phyloP scores from a whole-genome alignment of 176 grass and related monocot species.

The Eragrostis nindensis region DNA sequence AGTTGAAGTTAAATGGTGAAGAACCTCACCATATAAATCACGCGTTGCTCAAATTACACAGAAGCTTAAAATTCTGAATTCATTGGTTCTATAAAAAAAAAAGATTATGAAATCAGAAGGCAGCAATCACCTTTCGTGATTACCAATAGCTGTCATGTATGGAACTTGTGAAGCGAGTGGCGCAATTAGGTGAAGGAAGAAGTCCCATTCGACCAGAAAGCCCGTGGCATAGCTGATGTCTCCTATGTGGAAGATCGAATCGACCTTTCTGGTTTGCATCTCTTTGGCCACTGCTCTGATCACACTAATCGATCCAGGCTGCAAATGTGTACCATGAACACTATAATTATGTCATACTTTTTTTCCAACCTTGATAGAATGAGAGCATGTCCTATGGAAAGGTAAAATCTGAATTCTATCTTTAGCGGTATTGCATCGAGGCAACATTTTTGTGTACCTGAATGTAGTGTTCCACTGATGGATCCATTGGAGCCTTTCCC shows the following conservation, averaged over 20 bases:
- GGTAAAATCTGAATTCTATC: not conserved
- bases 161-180: slow-evolving; percentile 71
- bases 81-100: not conserved
- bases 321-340: not conserved
- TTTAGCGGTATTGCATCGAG: not conserved
- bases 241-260: slow-evolving; percentile 87
- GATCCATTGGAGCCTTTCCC: slow-evolving; percentile 86
- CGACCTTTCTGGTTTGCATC: slow-evolving; percentile 45
- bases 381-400: not conserved
- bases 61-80: not conserved
- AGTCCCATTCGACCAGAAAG: slow-evolving; percentile 81
- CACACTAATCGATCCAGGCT: slow-evolving; percentile 73
- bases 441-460: slow-evolving; percentile 50
- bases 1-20: not conserved
- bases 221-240: slow-evolving; percentile 94
- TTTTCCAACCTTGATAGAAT: not conserved
- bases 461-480: slow-evolving; percentile 85
- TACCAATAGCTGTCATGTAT: slow-evolving; percentile 90
- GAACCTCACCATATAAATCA: not conserved
- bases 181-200: slow-evolving; percentile 58
- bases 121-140: slow-evolving; percentile 73
- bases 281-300: slow-evolving; percentile 53
- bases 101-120: not conserved
- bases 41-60: not conserved
- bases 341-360: not conserved